A percentile compares a stretch with the other conserved stretches of the same genome.
These are phyloP conservation scores for Penicillium odoratum DNA, from an alignment of 495 filamentous ascomycete species.

Conservation along the genomic window DNA sequence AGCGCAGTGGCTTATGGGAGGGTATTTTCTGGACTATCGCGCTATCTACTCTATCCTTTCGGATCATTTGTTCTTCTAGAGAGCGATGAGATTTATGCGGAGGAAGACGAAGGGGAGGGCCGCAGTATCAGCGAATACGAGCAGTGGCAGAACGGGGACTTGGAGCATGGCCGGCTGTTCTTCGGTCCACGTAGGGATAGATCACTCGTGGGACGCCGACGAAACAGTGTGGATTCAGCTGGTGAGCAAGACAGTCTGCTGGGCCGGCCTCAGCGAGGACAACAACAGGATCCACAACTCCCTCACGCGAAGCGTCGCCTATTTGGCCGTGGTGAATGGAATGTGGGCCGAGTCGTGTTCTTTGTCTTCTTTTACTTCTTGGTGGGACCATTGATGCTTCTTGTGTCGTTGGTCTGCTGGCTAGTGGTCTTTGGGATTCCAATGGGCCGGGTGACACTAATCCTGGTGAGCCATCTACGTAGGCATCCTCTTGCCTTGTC, in stretches of 20 bases:
- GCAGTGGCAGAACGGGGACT: constrained; percentile 96
- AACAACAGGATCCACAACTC: constrained; percentile 48
- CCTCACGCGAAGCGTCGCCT: constrained; percentile 77
- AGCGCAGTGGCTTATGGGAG: constrained; percentile 84
- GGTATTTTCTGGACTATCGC: constrained; percentile 78
- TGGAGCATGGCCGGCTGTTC: constrained; percentile 93
- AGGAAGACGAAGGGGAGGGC: constrained; percentile 99
- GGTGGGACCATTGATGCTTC: constrained; percentile 82
- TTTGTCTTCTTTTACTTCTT: constrained; percentile 96
- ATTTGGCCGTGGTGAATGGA: constrained; percentile 97
- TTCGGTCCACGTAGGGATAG: constrained; percentile 81
- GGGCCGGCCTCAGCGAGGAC: constrained; percentile 60
- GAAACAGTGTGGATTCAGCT: constrained; percentile 83
- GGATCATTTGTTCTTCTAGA: constrained; percentile 92
- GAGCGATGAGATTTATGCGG: constrained; percentile 89
- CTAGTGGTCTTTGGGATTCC: constrained; percentile 96
- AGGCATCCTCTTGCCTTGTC: constrained; percentile 89
- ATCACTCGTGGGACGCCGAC: constrained; percentile 84
- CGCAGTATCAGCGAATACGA: constrained; percentile 98
- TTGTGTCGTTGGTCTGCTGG: constrained; percentile 90
- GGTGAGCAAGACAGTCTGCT: constrained; percentile 90
- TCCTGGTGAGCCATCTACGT: constrained; percentile 88
- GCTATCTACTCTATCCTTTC: constrained; percentile 93
- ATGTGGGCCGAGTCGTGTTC: constrained; percentile 87
- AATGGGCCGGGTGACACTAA: constrained; percentile 92